Conservation (phyloP, 345 rosid genomes). For the Sonneratia caseolaris region DNA sequence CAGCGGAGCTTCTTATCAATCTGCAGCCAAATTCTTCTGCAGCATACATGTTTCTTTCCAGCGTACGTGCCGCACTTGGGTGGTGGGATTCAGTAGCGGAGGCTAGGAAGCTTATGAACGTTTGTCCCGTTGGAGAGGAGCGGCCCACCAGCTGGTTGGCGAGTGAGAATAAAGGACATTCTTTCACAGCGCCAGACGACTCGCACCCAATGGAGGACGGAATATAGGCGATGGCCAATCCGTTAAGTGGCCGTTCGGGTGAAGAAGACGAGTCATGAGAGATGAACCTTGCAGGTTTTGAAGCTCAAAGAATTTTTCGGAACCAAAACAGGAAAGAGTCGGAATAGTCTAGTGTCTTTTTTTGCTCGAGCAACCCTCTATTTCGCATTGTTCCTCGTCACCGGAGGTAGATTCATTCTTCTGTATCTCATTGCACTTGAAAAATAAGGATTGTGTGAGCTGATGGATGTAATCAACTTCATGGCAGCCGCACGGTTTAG, state of each 20-base stretch:
- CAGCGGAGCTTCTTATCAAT: slow-evolving; percentile 41
- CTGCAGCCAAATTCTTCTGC: slow-evolving; percentile 44
- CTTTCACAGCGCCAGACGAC: slow-evolving; percentile 38
- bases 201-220: slow-evolving; percentile 40
- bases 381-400: neutral
- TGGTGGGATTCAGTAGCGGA: slow-evolving; percentile 49
- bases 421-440: too few relatives aligned
- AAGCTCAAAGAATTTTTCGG: neutral
- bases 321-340: neutral
- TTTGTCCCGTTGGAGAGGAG: slow-evolving; percentile 38
- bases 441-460: too few relatives aligned
- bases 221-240: slow-evolving; percentile 32
- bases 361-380: neutral
- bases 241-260: slow-evolving; percentile 31
- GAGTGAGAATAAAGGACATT: slow-evolving; percentile 32
- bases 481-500: too few relatives aligned
- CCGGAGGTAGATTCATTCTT: neutral
- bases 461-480: too few relatives aligned
- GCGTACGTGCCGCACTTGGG: slow-evolving; percentile 42
- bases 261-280: slow-evolving; percentile 28
- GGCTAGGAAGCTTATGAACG: slow-evolving; percentile 45
- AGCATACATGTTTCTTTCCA: slow-evolving; percentile 45
- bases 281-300: neutral
- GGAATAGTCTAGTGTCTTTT: neutral
- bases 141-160: slow-evolving; percentile 58